These are phyloP conservation scores for Camptophora hylomeconis DNA, from an alignment of 2,329 filamentous ascomycete genomes.

Conservation along the genomic window DNA sequence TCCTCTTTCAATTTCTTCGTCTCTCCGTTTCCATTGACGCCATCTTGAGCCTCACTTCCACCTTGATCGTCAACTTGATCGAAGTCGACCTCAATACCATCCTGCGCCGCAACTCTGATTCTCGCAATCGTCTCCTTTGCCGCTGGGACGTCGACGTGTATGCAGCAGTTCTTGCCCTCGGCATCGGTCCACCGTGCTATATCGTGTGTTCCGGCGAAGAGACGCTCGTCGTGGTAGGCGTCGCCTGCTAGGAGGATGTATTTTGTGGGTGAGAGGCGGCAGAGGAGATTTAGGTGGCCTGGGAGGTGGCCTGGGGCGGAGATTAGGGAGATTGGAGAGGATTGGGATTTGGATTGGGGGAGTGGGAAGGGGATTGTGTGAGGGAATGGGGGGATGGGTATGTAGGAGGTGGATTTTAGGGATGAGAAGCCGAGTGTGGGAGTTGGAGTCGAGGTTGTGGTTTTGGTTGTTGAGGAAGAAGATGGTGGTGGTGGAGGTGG, in stretches of 20 bases:
- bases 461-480: not conserved
- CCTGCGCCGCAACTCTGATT: conserved; percentile 9
- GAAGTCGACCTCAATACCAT: conserved; percentile 7
- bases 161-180: conserved; percentile 19
- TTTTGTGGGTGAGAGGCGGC: conserved; percentile 12
- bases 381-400: conserved; percentile 11
- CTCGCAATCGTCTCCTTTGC: conserved; percentile 18
- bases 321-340: conserved; percentile 21
- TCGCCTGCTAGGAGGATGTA: conserved; percentile 22
- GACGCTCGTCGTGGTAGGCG: conserved; percentile 21
- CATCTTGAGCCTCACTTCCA: not conserved
- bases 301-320: conserved; percentile 22
- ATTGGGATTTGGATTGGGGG: conserved; percentile 19
- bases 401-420: conserved; percentile 8
- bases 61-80: not conserved
- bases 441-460: not conserved
- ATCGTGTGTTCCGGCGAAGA: conserved; percentile 19
- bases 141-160: conserved; percentile 18
- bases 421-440: conserved; percentile 5
- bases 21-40: not conserved
- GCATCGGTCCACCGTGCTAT: conserved; percentile 21
- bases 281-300: conserved; percentile 23
- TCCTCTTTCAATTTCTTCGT: not conserved
- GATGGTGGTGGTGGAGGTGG: conserved; percentile 4
- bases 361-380: conserved; percentile 20